Conservation (phyloP, 805 yeast species). For the Wickerhamomyces canadensis region DNA sequence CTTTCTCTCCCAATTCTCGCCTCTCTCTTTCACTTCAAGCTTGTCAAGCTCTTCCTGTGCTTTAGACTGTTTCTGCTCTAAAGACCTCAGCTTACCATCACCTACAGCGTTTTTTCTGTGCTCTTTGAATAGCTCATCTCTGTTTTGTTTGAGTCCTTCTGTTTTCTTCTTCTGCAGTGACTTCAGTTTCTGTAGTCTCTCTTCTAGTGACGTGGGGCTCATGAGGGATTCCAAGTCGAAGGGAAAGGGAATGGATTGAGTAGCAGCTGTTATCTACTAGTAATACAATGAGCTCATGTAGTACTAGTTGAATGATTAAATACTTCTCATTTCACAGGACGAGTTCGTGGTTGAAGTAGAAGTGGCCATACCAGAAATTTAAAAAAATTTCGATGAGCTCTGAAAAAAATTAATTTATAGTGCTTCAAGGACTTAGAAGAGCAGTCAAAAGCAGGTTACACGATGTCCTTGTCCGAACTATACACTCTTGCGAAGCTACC, state of each 20-base stretch:
- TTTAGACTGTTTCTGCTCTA: conserved; percentile 27
- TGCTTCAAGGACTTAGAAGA: not conserved
- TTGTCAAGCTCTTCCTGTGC: conserved; percentile 36
- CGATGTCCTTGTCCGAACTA: conserved; percentile 21
- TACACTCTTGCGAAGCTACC: conserved; percentile 22
- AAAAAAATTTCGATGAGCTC: conserved; percentile 4
- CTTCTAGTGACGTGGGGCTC: conserved; percentile 3
- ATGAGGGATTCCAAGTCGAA: no score
- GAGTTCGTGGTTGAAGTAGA: conserved; percentile 1
- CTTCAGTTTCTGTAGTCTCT: conserved; percentile 21
- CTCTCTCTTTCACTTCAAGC: conserved; percentile 24
- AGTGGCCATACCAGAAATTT: no score
- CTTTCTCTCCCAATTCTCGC: conserved; percentile 36
- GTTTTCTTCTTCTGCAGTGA: conserved; percentile 25
- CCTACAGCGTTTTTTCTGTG: conserved; percentile 23
- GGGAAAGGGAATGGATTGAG: no score
- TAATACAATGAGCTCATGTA: not conserved
- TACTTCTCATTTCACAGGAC: not conserved
- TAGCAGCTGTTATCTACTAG: no score
- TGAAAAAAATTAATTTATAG: not conserved
- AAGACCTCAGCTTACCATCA: conserved; percentile 20
- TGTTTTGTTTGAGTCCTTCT: conserved; percentile 27
- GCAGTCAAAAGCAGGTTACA: not conserved
- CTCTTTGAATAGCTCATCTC: conserved; percentile 33
- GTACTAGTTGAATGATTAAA: no score